These are phyloP conservation scores for Aspergillus indologenus DNA, from an alignment of 495 filamentous ascomycete species.

Conservation along the genomic window DNA sequence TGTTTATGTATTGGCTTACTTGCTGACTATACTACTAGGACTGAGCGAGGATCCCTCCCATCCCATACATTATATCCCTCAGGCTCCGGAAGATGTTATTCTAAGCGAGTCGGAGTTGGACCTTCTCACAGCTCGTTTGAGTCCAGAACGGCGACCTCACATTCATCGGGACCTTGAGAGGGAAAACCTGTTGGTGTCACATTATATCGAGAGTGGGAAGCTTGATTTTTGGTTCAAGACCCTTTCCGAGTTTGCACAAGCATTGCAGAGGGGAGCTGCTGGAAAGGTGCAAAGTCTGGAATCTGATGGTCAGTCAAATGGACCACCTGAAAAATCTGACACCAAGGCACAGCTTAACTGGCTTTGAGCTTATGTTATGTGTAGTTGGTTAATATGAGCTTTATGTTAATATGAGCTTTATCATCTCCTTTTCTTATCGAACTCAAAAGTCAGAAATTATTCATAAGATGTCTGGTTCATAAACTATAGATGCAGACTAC, in stretches of 20 bases:
- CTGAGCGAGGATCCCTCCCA: slow-evolving; percentile 14
- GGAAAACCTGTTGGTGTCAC: slow-evolving; percentile 51
- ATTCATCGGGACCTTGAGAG: slow-evolving; percentile 49
- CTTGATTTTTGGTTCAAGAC: slow-evolving; percentile 61
- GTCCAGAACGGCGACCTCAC: slow-evolving; percentile 46
- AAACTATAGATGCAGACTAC: no score
- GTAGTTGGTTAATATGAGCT: neutral
- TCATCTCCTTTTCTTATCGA: no score
- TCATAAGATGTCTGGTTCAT: no score
- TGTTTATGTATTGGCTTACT: slow-evolving; percentile 2
- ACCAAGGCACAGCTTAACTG: slow-evolving; percentile 18
- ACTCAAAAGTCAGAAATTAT: no score
- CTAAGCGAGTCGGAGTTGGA: slow-evolving; percentile 49
- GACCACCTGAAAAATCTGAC: neutral
- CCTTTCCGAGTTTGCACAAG: slow-evolving; percentile 31
- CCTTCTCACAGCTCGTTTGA: slow-evolving; percentile 53
- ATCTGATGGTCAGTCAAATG: neutral
- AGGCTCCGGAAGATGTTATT: slow-evolving; percentile 48
- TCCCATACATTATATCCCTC: slow-evolving; percentile 36
- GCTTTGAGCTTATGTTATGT: slow-evolving; percentile 11
- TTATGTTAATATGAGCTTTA: no score
- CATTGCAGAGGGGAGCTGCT: neutral
- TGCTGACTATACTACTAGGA: slow-evolving; percentile 18
- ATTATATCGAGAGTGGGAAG: slow-evolving; percentile 55
- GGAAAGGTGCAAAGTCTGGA: neutral